Evolutionary conservation across 2,329 filamentous ascomycete species (phyloP).

Genomic region (Calonectria fujianensis): DNA sequence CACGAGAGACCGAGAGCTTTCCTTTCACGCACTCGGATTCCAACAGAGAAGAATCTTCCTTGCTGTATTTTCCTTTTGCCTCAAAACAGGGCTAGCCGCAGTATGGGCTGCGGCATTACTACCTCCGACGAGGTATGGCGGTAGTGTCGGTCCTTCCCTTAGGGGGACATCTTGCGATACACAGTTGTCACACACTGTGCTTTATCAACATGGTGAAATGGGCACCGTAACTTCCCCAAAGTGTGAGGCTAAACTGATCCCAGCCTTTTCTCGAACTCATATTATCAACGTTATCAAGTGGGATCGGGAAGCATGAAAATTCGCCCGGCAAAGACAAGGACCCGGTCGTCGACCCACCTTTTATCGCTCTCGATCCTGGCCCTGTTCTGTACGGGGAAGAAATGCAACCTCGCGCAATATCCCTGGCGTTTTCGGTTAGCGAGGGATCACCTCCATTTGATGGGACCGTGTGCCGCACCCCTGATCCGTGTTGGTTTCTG

Average conservation of each 20-base stretch:
- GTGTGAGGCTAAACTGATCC: constrained; percentile 4
- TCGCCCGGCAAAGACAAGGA: background rate
- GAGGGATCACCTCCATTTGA: background rate
- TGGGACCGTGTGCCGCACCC: background rate
- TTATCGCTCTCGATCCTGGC: background rate
- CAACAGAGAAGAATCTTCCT: background rate
- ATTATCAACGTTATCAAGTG: background rate
- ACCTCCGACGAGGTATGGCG: background rate
- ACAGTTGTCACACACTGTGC: background rate
- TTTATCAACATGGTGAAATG: background rate
- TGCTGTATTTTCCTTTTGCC: background rate
- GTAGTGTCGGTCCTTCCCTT: background rate
- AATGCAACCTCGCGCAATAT: background rate
- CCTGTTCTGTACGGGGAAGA: background rate
- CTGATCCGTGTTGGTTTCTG: constrained; percentile 15
- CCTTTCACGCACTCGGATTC: background rate
- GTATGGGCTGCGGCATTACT: constrained; percentile 5
- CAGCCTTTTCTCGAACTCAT: background rate
- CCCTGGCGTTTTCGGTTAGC: background rate
- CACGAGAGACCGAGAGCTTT: background rate
- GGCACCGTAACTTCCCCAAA: background rate
- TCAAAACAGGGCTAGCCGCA: background rate
- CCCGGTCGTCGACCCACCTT: background rate
- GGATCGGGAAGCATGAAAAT: background rate
- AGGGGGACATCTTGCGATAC: background rate